phyloP scores from a whole-genome alignment of 1,284 basidiomycete species.

The Heterobasidion occidentale region DNA sequence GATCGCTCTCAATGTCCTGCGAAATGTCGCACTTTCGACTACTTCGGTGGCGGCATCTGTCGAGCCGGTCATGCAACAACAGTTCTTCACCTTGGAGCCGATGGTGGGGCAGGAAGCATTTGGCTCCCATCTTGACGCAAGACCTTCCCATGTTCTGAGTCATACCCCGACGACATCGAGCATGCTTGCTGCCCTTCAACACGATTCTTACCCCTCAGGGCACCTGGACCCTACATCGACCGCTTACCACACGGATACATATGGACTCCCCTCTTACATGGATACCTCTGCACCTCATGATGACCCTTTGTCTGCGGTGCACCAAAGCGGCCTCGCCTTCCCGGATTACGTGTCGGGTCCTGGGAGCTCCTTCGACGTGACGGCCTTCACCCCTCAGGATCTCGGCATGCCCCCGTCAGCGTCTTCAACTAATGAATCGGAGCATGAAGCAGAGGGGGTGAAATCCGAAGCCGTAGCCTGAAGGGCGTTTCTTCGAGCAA shows the following conservation, averaged over 20 bases:
- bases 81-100: slow-evolving; percentile 72
- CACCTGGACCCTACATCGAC: slow-evolving; percentile 54
- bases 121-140: slow-evolving; percentile 43
- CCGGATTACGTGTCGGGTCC: slow-evolving; percentile 52
- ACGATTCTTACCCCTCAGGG: slow-evolving; percentile 57
- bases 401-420: slow-evolving; percentile 48
- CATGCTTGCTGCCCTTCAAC: slow-evolving; percentile 78
- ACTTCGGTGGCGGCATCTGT: slow-evolving; percentile 85
- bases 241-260: slow-evolving; percentile 57
- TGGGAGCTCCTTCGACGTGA: slow-evolving; percentile 54
- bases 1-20: slow-evolving; percentile 81
- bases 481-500: slow-evolving; percentile 4
- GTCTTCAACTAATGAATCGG: slow-evolving; percentile 32
- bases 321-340: slow-evolving; percentile 50
- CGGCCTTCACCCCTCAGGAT: slow-evolving; percentile 57
- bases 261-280: slow-evolving; percentile 66
- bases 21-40: slow-evolving; percentile 78
- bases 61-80: slow-evolving; percentile 82
- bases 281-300: slow-evolving; percentile 58
- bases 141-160: slow-evolving; percentile 43
- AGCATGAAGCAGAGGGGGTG: slow-evolving; percentile 36
- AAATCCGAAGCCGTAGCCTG: slow-evolving; percentile 32
- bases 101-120: slow-evolving; percentile 77
- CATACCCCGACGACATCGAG: slow-evolving; percentile 80
- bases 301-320: slow-evolving; percentile 44